phyloP scores from a whole-genome alignment of 2,329 filamentous ascomycete species.

The Conoideocrella luteorostrata region DNA sequence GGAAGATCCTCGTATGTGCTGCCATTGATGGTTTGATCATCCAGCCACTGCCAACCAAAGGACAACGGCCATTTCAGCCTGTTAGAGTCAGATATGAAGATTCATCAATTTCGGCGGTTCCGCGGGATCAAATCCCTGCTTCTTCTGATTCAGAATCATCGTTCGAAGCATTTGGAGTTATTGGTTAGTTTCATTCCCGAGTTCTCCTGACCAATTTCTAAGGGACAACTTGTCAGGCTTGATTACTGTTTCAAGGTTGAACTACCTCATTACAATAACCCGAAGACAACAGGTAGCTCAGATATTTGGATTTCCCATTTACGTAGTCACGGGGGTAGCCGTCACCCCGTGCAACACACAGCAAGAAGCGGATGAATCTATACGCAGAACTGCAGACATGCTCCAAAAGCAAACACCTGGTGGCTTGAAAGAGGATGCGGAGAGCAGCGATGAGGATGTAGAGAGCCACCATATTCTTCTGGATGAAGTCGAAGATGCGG shows the following conservation, averaged over 20 bases:
- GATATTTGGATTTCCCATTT: constrained; percentile 74
- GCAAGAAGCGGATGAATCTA: constrained; percentile 64
- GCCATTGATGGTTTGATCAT: constrained; percentile 78
- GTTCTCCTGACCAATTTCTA: too few species aligned
- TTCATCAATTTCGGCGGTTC: constrained; percentile 36
- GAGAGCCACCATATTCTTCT: constrained; percentile 26
- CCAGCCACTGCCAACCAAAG: constrained; percentile 60
- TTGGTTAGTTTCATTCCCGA: constrained; percentile 37
- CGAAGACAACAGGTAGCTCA: constrained; percentile 83
- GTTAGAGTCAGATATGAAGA: constrained; percentile 67
- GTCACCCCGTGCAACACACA: constrained; percentile 82
- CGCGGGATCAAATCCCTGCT: constrained; percentile 41
- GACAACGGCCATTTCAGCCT: constrained; percentile 47
- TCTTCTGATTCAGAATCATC: constrained; percentile 37
- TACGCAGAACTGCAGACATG: constrained; percentile 51
- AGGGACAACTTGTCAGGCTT: constrained; percentile 53
- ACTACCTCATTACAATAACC: constrained; percentile 82
- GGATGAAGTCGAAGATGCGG: constrained; percentile 40
- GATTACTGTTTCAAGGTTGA: constrained; percentile 71
- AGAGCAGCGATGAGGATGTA: constrained; percentile 42
- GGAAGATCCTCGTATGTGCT: constrained; percentile 75
- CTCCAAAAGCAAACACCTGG: constrained; percentile 33
- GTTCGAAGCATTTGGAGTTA: constrained; percentile 54
- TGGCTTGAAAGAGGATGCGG: constrained; percentile 34
- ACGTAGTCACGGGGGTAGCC: constrained; percentile 80